Evolutionary conservation across 2,329 filamentous ascomycete species (phyloP).

Genomic region (Diplodia sapinea): DNA sequence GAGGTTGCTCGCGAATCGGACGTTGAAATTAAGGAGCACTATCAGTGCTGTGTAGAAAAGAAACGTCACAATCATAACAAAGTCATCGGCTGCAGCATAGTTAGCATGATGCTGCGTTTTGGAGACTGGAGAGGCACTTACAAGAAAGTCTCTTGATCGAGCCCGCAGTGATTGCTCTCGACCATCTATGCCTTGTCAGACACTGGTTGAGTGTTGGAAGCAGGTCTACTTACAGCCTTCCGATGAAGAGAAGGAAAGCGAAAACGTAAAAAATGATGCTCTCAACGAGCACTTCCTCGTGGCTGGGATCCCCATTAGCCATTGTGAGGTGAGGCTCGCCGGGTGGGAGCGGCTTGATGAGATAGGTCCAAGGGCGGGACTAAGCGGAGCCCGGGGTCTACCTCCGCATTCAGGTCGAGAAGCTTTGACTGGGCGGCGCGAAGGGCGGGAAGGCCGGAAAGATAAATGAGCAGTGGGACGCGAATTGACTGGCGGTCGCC

Average conservation of each 20-base stretch:
- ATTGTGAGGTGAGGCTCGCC: neutral
- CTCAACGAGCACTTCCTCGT: slow-evolving; percentile 30
- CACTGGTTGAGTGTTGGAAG: neutral
- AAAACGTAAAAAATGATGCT: slow-evolving; percentile 29
- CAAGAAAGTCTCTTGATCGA: slow-evolving; percentile 25
- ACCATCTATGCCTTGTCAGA: slow-evolving; percentile 29
- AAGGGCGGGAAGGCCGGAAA: neutral
- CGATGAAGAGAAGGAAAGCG: slow-evolving; percentile 28
- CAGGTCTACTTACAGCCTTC: slow-evolving; percentile 24
- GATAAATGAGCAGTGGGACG: slow-evolving; percentile 10
- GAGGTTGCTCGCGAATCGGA: slow-evolving; percentile 33
- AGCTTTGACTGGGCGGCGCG: slow-evolving; percentile 15
- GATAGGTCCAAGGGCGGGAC: neutral
- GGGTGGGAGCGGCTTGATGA: neutral
- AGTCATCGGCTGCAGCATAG: slow-evolving; percentile 25
- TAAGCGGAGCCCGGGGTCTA: slow-evolving; percentile 7
- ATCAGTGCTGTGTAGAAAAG: slow-evolving; percentile 33
- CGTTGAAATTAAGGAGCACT: slow-evolving; percentile 33
- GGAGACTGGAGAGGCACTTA: neutral
- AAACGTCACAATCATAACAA: slow-evolving; percentile 33
- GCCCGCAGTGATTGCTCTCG: slow-evolving; percentile 27
- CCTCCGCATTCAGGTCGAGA: slow-evolving; percentile 12
- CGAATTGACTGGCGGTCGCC: neutral
- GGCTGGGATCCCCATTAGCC: slow-evolving; percentile 27
- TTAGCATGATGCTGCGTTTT: neutral